A percentile compares a stretch with the other conserved stretches of the same genome.
Evolutionary conservation across 148 eudicot species (phyloP).

Genomic region (Rhododendron vialii): DNA sequence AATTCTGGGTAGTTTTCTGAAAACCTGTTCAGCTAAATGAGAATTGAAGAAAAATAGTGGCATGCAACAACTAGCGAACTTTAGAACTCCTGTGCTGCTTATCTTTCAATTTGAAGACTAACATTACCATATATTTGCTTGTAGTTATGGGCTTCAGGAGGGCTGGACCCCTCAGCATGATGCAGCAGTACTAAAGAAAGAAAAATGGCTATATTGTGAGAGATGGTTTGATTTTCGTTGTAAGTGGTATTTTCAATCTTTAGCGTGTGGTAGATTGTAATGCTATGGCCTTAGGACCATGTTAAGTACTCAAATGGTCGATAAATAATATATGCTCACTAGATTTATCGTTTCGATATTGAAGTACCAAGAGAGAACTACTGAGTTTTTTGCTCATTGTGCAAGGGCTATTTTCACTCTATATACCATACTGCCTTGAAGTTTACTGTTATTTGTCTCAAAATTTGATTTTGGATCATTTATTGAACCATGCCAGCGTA

Average conservation of each 20-base stretch:
- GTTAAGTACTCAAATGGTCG: too few relatives aligned
- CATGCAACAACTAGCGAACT: neutral
- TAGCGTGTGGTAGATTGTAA: too few relatives aligned
- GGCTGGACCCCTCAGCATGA: neutral
- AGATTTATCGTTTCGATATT: too few relatives aligned
- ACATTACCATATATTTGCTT: neutral
- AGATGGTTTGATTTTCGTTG: neutral
- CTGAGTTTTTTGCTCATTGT: neutral
- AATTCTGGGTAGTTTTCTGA: neutral
- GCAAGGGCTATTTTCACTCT: neutral
- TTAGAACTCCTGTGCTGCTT: neutral
- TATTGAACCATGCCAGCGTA: too few relatives aligned
- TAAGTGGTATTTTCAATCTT: neutral
- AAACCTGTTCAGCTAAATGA: neutral
- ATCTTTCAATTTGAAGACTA: neutral
- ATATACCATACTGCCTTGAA: too few relatives aligned
- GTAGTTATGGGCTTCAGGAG: neutral
- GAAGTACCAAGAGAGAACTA: neutral
- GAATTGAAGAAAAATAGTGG: neutral
- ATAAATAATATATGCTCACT: too few relatives aligned
- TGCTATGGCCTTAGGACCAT: neutral
- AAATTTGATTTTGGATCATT: too few relatives aligned
- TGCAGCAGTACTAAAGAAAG: neutral
- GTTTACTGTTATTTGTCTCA: too few relatives aligned
- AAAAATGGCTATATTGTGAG: neutral